These are phyloP conservation scores for Arthrocladium fulminans DNA, from an alignment of 2,329 filamentous ascomycete species.

Conservation along the genomic window DNA sequence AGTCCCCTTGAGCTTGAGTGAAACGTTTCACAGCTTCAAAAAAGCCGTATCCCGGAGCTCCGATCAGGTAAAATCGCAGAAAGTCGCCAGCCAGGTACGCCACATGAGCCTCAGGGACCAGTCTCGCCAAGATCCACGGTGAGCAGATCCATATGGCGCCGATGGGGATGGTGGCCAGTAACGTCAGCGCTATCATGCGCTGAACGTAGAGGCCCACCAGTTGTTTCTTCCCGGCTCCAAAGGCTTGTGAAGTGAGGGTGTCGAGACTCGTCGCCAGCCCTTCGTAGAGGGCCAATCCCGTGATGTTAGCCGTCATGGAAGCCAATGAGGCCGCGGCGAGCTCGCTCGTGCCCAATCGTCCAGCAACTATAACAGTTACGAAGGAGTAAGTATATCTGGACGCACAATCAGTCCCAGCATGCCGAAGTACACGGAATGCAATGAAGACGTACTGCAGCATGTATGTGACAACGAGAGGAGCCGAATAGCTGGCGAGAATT, in stretches of 20 bases:
- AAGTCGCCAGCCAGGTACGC: slow-evolving; percentile 60
- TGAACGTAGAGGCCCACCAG: slow-evolving; percentile 69
- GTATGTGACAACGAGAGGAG: slow-evolving; percentile 22
- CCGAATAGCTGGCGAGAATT: slow-evolving; percentile 19
- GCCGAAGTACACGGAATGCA: background rate
- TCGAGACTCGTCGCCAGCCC: slow-evolving; percentile 75
- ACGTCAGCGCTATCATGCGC: slow-evolving; percentile 62
- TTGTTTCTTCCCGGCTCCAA: slow-evolving; percentile 71
- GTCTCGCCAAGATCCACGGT: slow-evolving; percentile 46
- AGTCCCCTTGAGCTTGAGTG: slow-evolving; percentile 68
- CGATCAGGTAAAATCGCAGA: slow-evolving; percentile 55
- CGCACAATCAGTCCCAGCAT: background rate
- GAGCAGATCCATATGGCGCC: slow-evolving; percentile 55
- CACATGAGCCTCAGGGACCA: slow-evolving; percentile 58
- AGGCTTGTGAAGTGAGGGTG: slow-evolving; percentile 77
- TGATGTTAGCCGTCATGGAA: slow-evolving; percentile 64
- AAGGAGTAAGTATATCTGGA: slow-evolving; percentile 48
- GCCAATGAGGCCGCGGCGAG: slow-evolving; percentile 52
- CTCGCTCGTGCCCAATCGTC: slow-evolving; percentile 56
- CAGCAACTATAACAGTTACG: slow-evolving; percentile 61
- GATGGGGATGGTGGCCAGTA: slow-evolving; percentile 57
- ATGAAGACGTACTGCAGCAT: slow-evolving; percentile 18
- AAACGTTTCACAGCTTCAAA: slow-evolving; percentile 69
- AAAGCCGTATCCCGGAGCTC: slow-evolving; percentile 59
- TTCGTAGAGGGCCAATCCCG: slow-evolving; percentile 61